Conservation (phyloP, 768 basidiomycete genomes). For the Baorangia bicolor region DNA sequence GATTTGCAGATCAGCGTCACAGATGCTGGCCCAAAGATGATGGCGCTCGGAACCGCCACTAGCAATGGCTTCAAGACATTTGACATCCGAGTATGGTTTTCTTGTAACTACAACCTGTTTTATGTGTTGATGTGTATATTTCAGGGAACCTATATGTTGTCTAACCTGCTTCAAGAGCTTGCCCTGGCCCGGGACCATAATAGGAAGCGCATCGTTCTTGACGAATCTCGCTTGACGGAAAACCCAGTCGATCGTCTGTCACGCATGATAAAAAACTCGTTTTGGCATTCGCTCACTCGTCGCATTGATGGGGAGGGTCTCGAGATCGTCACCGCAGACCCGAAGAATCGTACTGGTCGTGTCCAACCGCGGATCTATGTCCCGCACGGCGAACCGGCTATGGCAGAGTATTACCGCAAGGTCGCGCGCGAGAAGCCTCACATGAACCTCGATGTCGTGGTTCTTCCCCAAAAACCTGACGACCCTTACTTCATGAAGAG, state of each 20-base stretch:
- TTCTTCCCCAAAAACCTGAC: slow-evolving; percentile 83
- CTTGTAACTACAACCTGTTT: background rate
- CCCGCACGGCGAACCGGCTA: slow-evolving; percentile 87
- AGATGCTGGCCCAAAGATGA: slow-evolving; percentile 94
- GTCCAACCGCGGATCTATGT: slow-evolving; percentile 93
- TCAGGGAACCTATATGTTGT: slow-evolving; percentile 98
- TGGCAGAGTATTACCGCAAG: slow-evolving; percentile 93
- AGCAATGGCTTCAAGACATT: slow-evolving; percentile 98
- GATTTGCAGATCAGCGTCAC: slow-evolving; percentile 96
- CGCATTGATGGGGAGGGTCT: slow-evolving; percentile 97
- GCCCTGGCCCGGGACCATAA: slow-evolving; percentile 95
- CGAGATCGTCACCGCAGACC: slow-evolving; percentile 96
- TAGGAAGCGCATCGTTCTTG: slow-evolving; percentile 95
- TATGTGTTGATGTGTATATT: slow-evolving; percentile 13
- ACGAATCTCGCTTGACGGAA: slow-evolving; percentile 95
- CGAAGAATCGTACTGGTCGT: slow-evolving; percentile 92
- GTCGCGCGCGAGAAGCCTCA: slow-evolving; percentile 92
- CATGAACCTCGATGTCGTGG: slow-evolving; percentile 89
- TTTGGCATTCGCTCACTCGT: slow-evolving; percentile 97
- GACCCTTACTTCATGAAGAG: slow-evolving; percentile 89
- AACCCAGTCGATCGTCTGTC: slow-evolving; percentile 96
- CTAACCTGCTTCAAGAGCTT: slow-evolving; percentile 97
- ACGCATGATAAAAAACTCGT: slow-evolving; percentile 96
- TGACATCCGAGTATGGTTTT: slow-evolving; percentile 75
- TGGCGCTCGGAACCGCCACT: slow-evolving; percentile 93